Base-by-base conservation (phyloP, 495 filamentous ascomycete species). In the Penicillium mononematosum region DNA sequence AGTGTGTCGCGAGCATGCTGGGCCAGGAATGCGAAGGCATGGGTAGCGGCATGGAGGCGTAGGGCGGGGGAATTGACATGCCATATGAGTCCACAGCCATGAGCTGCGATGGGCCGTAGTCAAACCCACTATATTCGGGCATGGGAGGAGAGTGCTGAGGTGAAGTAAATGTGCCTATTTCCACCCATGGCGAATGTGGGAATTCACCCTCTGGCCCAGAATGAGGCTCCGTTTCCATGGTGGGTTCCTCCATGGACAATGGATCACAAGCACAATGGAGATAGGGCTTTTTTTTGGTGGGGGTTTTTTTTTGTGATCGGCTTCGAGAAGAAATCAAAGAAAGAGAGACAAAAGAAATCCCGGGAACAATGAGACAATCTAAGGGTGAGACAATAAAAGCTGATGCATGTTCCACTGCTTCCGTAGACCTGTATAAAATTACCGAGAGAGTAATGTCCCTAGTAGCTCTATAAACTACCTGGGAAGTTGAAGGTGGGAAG, bases 21-120 rank as follows among this genome's bases (percentile, higher is more conserved):
- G 87, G 87, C 87, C 87, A 90, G 50, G 84, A 74, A 66, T 85
- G 82, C 46, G 80, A 81, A n/a, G 83, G 81, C 77, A 86, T 78
- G 48, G 87, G 83, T 56, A 88, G 75, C 66, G 85, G 82, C 48
- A 86, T 78, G 12, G 74, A 74, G 31, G 72, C 64, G 59, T 79
- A 79, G 19, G 75, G 75, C 41, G 77, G 77, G 48, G 77, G 75
- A 60, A 78, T 72, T 24, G 73, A 70, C 61, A 79, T 75, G 61
- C 68, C 70, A 56, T 78, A 79, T 1, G 72, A 56, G 19, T 78
- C 74, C 58, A 77, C 54, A 4, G 73, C 65, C 66, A 79, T 68
- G 27, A 75, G 63, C 17, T 65, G 58, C 10, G 69, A 58, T 39
- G 60, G 59, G 32, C 70, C 68, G 62, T 75, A 79, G 48, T 68